Evolutionary conservation across 108 stramenopile species (phyloP), one percentile per base, ranked within the genome.

Genomic region (Skeletonema grethae): DNA sequence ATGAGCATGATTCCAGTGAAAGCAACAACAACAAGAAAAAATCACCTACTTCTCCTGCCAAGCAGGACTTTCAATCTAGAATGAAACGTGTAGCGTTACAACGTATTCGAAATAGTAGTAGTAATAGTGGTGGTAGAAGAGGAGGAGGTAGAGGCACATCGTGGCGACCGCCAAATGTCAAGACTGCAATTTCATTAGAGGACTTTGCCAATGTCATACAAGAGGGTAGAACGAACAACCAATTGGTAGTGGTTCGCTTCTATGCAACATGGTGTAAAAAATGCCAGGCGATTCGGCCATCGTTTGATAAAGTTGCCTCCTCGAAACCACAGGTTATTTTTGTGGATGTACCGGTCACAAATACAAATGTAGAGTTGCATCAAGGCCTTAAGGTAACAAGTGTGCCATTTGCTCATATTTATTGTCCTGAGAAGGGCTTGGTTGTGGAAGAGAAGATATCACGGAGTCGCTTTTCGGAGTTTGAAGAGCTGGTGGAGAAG

Each of bases 251-350:
- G 10, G 89, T 87, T 36, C 69, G 86, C 57, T 90, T 90, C 69
- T 78, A 81, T 69, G 89, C 89, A 4, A 77, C 86, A 11, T 90
- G 85, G 84, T 90, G 88, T 63, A 89, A 86, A 83, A 87, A 83
- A 62, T 90, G 89, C 67, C 83, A 85, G 10, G 75, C 83, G 15
- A 76, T 90, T 5, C 72, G 82, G 3, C 86, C 89, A 5, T 55
- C 63, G 20, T 90, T 82, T 63, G 73, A 86, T 60, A 80, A 71
- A 39, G 59, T 82, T 48, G 86, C 86, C 7, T 34, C 35, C 12
- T 61, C 64, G 22, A 71, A 85, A 55, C 75, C 74, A 9, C 30
- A 84, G 5, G 69, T 86, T 31, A 85, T 86, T 32, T 91, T 89
- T 64, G 71, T 90, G 13, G 82, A 94, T 43, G 87, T 91, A 30